Conservation (phyloP, 139 green algal species). For the Ulvella scutata region DNA sequence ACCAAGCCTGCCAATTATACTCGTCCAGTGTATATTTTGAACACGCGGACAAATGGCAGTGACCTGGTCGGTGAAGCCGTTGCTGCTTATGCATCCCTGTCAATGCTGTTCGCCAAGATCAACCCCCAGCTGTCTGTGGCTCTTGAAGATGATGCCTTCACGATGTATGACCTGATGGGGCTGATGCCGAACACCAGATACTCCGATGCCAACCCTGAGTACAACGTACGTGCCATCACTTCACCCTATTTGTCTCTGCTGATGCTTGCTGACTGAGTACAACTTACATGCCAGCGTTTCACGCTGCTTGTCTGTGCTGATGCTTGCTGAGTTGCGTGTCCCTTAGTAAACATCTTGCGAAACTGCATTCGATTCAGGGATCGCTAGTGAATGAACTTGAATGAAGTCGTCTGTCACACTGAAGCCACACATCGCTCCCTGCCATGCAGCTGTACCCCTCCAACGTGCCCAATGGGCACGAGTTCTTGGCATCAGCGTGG, state of each 20-base stretch:
- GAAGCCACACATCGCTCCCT: too few species aligned
- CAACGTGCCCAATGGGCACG: background rate
- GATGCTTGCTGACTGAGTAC: too few species aligned
- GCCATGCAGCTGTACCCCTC: background rate
- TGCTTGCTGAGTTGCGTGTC: too few species aligned
- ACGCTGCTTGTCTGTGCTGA: too few species aligned
- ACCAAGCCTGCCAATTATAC: too few species aligned
- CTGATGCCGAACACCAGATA: background rate
- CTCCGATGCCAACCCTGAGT: background rate
- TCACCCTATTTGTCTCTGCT: too few species aligned
- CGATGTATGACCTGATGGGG: background rate
- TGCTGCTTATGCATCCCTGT: background rate
- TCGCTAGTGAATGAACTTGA: too few species aligned
- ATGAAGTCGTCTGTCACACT: too few species aligned
- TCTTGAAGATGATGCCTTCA: background rate
- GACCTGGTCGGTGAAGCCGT: background rate
- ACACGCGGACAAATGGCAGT: background rate
- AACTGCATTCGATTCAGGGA: too few species aligned
- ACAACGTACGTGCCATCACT: too few species aligned
- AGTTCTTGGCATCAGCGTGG: background rate
- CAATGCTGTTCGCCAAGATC: background rate
- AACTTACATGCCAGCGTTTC: too few species aligned
- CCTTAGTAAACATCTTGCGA: too few species aligned
- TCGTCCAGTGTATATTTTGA: background rate
- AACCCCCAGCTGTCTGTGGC: background rate